Evolutionary conservation across 1,284 basidiomycete species (phyloP), one percentile per base, ranked within the genome.

Genomic region (Malassezia dermatis): DNA sequence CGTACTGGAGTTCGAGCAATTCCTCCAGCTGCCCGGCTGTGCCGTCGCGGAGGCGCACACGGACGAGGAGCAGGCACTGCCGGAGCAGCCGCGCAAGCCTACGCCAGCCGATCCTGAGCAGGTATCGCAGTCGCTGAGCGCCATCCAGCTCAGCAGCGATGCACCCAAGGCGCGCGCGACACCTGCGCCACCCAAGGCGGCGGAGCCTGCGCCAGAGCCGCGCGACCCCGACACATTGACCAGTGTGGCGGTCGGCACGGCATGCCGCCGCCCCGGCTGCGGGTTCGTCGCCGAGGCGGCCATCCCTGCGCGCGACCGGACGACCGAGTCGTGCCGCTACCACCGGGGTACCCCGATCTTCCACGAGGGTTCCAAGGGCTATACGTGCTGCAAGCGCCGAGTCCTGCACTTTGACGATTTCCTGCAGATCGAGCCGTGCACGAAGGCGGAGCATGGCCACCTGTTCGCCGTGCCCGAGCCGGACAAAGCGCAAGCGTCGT

Each of bases 291-390:
- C 24, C 5, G 44, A 51, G 23, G 31, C 17, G 6, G 51, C 39
- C n/a, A 47, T 48, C 15, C 0, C 28, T 7, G 13, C 17, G 10
- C 55, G 55, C 19, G 60, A 66, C 15, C 53, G 59, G 21, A 31
- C 46, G 4, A 34, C 24, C 2, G 71, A 74, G 48, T 26, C 37
- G 37, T 74, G 71, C 59, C 58, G 46, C 10, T 66, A 65, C 48
- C 71, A 74, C 60, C 60, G 53, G 34, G 69, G 70, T 34, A 53
- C 57, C 8, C 62, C 71, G 26, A 69, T 74, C 61, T 74, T 74
- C 56, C 71, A 74, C 59, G 71, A 74, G 46, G 71, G 71, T n/a
- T 65, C 62, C 26, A 74, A 72, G 47, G 70, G 70, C 44, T 73
- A 67, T 58, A 59, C 67, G 2, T 74, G 71, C 54, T 74, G 71